A percentile compares a stretch with the other conserved stretches of the same genome.
Evolutionary conservation across 2,329 filamentous ascomycete genomes (phyloP).

Genomic region (Diaporthe helianthi): DNA sequence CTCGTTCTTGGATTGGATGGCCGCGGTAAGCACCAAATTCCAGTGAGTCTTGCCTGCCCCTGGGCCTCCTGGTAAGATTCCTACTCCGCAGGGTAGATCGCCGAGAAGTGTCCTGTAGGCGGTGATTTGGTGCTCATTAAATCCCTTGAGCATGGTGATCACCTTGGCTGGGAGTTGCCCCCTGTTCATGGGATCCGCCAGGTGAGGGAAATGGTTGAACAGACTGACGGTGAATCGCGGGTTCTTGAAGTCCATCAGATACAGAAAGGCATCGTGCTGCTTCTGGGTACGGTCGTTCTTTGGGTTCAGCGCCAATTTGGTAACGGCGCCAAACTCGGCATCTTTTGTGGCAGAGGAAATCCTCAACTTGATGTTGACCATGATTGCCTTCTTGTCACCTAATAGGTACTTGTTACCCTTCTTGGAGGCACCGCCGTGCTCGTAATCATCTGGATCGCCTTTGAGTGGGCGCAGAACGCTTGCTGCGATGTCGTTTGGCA

Average conservation of each 20-base stretch:
- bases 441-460: conserved; percentile 26
- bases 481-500: conserved; percentile 23
- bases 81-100: conserved; percentile 50
- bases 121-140: conserved; percentile 48
- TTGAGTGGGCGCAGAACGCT: conserved; percentile 11
- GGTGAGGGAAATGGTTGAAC: conserved; percentile 38
- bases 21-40: conserved; percentile 50
- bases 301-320: conserved; percentile 23
- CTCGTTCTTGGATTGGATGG: conserved; percentile 30
- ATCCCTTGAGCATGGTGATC: conserved; percentile 39
- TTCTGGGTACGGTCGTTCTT: conserved; percentile 25
- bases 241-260: conserved; percentile 37
- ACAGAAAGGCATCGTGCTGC: conserved; percentile 37
- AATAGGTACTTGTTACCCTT: conserved; percentile 16
- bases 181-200: conserved; percentile 33
- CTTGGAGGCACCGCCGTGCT: neutral
- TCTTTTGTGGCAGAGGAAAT: conserved; percentile 29
- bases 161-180: conserved; percentile 34
- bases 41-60: conserved; percentile 57
- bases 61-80: conserved; percentile 54
- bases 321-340: conserved; percentile 30
- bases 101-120: conserved; percentile 48
- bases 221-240: conserved; percentile 35
- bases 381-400: conserved; percentile 26
- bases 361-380: conserved; percentile 28